Evolutionary conservation across 192 early-diverging fungal genomes (phyloP).

Genomic region (Rhizophagus clarus): DNA sequence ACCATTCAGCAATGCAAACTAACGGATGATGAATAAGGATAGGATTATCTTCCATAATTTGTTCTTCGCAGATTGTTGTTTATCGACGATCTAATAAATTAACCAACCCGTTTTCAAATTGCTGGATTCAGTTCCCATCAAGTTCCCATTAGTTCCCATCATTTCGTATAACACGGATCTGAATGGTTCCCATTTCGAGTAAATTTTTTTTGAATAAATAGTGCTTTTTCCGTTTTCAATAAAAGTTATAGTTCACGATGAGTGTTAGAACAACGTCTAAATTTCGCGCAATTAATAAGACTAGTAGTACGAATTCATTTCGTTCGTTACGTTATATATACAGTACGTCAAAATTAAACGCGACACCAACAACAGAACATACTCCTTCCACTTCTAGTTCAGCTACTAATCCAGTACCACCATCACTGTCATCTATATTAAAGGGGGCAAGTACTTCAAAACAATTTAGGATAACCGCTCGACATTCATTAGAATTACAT

Average conservation of each 20-base stretch:
- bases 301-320: background rate
- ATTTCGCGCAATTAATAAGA: background rate
- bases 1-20: too few species aligned
- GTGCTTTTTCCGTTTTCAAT: too few species aligned
- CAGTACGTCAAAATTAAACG: background rate
- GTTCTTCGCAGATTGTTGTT: too few species aligned
- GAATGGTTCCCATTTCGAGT: too few species aligned
- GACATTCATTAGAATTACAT: conserved; percentile 30
- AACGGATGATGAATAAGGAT: too few species aligned
- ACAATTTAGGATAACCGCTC: conserved; percentile 31
- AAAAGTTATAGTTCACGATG: background rate
- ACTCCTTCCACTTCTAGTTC: background rate
- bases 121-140: too few species aligned
- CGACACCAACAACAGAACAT: background rate
- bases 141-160: too few species aligned
- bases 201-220: too few species aligned
- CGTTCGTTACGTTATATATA: background rate
- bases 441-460: conserved; percentile 22
- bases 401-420: background rate
- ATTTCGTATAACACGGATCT: too few species aligned
- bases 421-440: background rate
- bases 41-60: too few species aligned
- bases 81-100: too few species aligned
- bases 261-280: background rate
- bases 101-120: too few species aligned